Conservation (phyloP, 1,284 basidiomycete genomes). For the Caloboletus inedulis region DNA sequence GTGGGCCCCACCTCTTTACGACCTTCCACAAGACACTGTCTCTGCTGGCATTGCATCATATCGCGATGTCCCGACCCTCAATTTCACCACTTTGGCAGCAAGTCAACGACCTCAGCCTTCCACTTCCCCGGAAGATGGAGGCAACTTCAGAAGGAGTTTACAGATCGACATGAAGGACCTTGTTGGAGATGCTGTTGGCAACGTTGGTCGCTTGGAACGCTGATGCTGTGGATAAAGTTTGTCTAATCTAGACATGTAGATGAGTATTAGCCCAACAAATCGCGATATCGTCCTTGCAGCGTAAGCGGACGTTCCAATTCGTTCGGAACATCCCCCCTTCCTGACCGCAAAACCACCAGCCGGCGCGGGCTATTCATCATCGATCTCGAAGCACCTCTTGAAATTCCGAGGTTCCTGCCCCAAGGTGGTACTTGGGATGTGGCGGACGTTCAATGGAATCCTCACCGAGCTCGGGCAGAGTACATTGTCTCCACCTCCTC, state of each 20-base stretch:
- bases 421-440: constrained; percentile 98
- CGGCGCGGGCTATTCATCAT: constrained; percentile 96
- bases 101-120: constrained; percentile 21
- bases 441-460: constrained; percentile 96
- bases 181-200: constrained; percentile 79
- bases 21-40: constrained; percentile 25
- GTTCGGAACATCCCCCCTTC: neutral
- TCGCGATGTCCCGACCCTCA: constrained; percentile 29
- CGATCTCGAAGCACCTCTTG: constrained; percentile 84
- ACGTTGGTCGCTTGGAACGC: constrained; percentile 47
- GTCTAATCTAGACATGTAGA: constrained; percentile 41
- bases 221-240: neutral
- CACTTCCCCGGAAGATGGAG: constrained; percentile 51
- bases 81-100: constrained; percentile 13
- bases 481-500: constrained; percentile 95
- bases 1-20: constrained; percentile 34
- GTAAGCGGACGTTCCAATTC: constrained; percentile 40
- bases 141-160: constrained; percentile 53
- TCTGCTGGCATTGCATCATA: constrained; percentile 26
- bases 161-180: constrained; percentile 75
- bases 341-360: constrained; percentile 36
- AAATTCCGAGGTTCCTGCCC: constrained; percentile 88
- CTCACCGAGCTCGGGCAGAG: constrained; percentile 78
- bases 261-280: constrained; percentile 78
- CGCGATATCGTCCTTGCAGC: constrained; percentile 79